Conservation (phyloP, 331 rosid species). For the Malus hybrid region DNA sequence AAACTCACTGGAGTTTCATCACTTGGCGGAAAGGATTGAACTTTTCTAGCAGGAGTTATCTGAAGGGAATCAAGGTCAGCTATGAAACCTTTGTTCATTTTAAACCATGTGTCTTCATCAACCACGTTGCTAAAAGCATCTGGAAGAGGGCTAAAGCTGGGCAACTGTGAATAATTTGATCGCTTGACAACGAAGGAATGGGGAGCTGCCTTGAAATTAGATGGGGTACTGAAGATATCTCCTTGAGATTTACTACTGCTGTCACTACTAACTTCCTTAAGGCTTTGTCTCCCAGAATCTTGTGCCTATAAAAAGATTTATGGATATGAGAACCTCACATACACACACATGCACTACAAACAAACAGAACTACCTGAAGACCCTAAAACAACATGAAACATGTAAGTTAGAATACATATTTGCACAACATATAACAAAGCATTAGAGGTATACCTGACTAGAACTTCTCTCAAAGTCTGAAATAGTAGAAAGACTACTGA, state of each 20-base stretch:
- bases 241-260: slow-evolving; percentile 42
- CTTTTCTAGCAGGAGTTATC: slow-evolving; percentile 60
- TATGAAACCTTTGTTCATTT: slow-evolving; percentile 77
- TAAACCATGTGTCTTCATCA: slow-evolving; percentile 89
- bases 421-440: not conserved
- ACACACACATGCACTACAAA: not conserved
- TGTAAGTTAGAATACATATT: not conserved
- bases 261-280: slow-evolving; percentile 36
- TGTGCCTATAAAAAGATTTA: slow-evolving; percentile 26
- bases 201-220: slow-evolving; percentile 48
- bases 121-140: slow-evolving; percentile 70
- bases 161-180: slow-evolving; percentile 45
- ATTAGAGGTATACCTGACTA: slow-evolving; percentile 43
- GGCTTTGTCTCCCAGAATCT: slow-evolving; percentile 39
- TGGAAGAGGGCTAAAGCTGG: slow-evolving; percentile 74
- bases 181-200: slow-evolving; percentile 71
- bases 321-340: slow-evolving; percentile 8
- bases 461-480: slow-evolving; percentile 40
- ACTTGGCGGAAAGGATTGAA: slow-evolving; percentile 60
- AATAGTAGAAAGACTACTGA: slow-evolving; percentile 33
- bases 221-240: slow-evolving; percentile 66
- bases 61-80: slow-evolving; percentile 87
- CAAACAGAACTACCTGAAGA: not conserved
- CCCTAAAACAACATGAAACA: not conserved
- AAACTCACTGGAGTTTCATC: slow-evolving; percentile 57